Evolutionary conservation across 805 yeast genomes (phyloP), one percentile per base, ranked within the genome.

Genomic region (Candida montana): DNA sequence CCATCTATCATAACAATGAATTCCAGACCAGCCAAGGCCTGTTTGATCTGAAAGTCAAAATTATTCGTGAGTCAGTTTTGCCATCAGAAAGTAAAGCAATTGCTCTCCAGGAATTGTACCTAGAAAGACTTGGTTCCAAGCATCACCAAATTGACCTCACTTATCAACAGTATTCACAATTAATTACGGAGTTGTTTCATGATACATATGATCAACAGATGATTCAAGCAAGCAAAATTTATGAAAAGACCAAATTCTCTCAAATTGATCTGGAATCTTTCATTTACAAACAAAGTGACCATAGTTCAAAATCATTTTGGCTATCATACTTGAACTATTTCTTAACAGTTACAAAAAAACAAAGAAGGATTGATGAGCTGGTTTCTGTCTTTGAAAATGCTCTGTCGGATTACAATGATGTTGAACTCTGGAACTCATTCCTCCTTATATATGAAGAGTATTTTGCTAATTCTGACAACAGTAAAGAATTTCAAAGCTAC

Each of bases 141-240:
- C 79, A 74, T 52, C 42, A 50, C 1, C 49, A 56, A 3, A 41
- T 74, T 7, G 72, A 69, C 4, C 62, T 64, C 0, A 67, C 77
- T 0, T 69, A 62, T 48, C 53, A 61, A 9, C 55, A 57, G 1
- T 67, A 61, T 33, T 75, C 79, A 1, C 20, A 54, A 1, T 71
- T 73, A 40, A 59, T 75, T 2, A 58, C 76, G 1, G 29, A 41
- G 3, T 31, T 61, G 34, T 55, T 48, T 18, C 39, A 55, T 1
- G 50, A 49, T 1, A 35, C 59, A 3, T 74, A 75, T 45, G 62
- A 60, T 1, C 30, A 39, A 0, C 54, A 57, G 18, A 66, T 77
- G 70, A 40, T 49, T 7, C n/a, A 39, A 0, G 75, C 73, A 1
- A 62, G 62, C 33, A 56, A 54, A 21, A 39, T 63, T 0, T 62